Base-by-base conservation (phyloP, 257 asterid species). In the Mitragyna speciosa region DNA sequence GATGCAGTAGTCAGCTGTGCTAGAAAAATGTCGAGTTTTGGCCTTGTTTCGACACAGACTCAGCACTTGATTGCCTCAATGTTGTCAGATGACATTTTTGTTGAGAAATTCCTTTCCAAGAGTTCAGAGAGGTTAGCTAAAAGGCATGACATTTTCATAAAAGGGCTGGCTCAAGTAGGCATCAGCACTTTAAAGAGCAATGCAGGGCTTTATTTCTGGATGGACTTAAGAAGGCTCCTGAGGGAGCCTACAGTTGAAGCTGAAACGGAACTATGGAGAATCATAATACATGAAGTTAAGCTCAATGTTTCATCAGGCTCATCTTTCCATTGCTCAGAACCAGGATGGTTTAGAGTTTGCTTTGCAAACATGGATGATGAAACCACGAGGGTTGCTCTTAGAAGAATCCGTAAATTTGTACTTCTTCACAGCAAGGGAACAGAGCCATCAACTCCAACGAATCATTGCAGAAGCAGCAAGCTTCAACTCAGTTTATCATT, bases 321-420 rank as follows among this genome's bases (percentile, higher is more conserved):
- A 0, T 91, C 97, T 1, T 94, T 92, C 79, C 97, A 92, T 49
- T 92, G 97, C 84, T 79, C 88, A 1, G 96, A 94, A 85, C 88
- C 98, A 0, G 97, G 98, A 9, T 94, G 97, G 97, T 94, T 94
- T 47, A 70, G 98, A 1, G 98, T 92, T 3, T 94, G 97, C 81
- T 92, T 89, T 11, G 98, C 96, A 0, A 94, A 94, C 17, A 94
- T 94, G 97, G 96, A 92, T 2, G 93, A 90, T 2, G 97, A 92
- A 63, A 87, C 87, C 1, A 71, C 82, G 87, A 79, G 41, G 73
- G 83, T 83, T 31, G 97, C 97, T 0, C 65, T 94, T 16, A 80
- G 52, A 12, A 87, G 97, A 79, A 94, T 94, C 43, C 82, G 66
- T 2, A 84, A 84, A 65, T 90, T 92, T 75, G 96, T 91, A 77